phyloP scores from a whole-genome alignment of 768 basidiomycete species.

The Lenzites betulinus region DNA sequence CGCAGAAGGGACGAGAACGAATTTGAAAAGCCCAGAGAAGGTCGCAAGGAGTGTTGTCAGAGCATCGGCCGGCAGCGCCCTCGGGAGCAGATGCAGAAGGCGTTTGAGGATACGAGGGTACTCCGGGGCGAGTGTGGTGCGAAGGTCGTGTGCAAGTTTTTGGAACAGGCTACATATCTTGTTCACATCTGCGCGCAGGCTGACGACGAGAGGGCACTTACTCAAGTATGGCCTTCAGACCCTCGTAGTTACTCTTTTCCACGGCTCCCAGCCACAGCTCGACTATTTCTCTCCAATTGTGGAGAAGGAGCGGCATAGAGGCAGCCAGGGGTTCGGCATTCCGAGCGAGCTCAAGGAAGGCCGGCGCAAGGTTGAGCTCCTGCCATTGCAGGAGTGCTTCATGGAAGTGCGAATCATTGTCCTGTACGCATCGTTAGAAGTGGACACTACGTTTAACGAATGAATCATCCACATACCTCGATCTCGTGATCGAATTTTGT shows the following conservation, averaged over 20 bases:
- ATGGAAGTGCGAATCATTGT: conserved; percentile 79
- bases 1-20: conserved; percentile 68
- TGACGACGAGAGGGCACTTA: conserved; percentile 38
- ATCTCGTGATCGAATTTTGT: conserved; percentile 60
- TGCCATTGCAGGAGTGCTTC: conserved; percentile 72
- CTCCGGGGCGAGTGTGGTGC: conserved; percentile 68
- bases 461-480: conserved; percentile 36
- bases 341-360: conserved; percentile 71
- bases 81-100: conserved; percentile 58
- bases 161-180: conserved; percentile 61
- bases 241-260: conserved; percentile 68
- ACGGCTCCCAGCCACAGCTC: conserved; percentile 64
- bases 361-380: conserved; percentile 77
- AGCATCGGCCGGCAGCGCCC: conserved; percentile 58
- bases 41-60: conserved; percentile 69
- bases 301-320: conserved; percentile 79
- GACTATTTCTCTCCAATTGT: conserved; percentile 74
- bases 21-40: conserved; percentile 68
- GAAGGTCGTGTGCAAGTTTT: conserved; percentile 78
- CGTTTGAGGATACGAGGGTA: conserved; percentile 57
- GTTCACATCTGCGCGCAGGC: conserved; percentile 5
- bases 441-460: too few relatives aligned
- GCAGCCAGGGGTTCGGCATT: conserved; percentile 61
- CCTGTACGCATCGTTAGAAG: conserved; percentile 41
- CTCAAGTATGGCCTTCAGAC: conserved; percentile 74